Evolutionary conservation across 441 rosid species (phyloP).

Genomic region (Erysimum cheiri): DNA sequence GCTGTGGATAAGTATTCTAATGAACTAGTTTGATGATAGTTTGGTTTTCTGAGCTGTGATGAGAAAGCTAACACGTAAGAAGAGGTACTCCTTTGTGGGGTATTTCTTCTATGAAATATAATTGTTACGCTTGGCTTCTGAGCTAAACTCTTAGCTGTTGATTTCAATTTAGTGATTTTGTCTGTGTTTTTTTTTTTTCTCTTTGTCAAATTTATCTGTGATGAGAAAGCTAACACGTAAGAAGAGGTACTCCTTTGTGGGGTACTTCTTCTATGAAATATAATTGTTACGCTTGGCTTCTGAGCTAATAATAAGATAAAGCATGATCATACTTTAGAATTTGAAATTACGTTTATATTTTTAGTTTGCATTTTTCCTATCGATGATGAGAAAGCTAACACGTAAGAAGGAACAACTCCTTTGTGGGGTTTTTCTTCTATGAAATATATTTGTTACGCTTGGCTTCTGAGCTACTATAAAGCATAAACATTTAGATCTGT

Average conservation of each 20-base stretch:
- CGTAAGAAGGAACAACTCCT: slow-evolving; percentile 38
- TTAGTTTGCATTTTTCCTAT: too few species aligned
- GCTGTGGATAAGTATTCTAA: not conserved
- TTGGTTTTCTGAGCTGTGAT: slow-evolving; percentile 45
- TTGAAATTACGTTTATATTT: too few species aligned
- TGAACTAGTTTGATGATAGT: not conserved
- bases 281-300: slow-evolving; percentile 66
- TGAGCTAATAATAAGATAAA: slow-evolving; percentile 19
- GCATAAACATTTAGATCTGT: not conserved
- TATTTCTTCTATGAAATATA: slow-evolving; percentile 55
- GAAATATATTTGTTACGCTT: slow-evolving; percentile 65
- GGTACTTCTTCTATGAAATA: slow-evolving; percentile 54
- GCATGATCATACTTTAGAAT: too few species aligned
- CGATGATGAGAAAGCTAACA: slow-evolving; percentile 44
- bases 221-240: slow-evolving; percentile 49
- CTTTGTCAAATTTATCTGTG: slow-evolving; percentile 16
- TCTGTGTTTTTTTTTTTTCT: not conserved
- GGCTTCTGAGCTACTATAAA: slow-evolving; percentile 40
- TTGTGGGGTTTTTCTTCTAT: slow-evolving; percentile 46
- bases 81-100: slow-evolving; percentile 39
- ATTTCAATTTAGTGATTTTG: not conserved
- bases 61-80: slow-evolving; percentile 50
- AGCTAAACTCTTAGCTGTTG: slow-evolving; percentile 7
- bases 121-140: slow-evolving; percentile 68
- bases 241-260: slow-evolving; percentile 43